Evolutionary conservation across 2,329 filamentous ascomycete species (phyloP).

Genomic region (Sporothrix curviconia): DNA sequence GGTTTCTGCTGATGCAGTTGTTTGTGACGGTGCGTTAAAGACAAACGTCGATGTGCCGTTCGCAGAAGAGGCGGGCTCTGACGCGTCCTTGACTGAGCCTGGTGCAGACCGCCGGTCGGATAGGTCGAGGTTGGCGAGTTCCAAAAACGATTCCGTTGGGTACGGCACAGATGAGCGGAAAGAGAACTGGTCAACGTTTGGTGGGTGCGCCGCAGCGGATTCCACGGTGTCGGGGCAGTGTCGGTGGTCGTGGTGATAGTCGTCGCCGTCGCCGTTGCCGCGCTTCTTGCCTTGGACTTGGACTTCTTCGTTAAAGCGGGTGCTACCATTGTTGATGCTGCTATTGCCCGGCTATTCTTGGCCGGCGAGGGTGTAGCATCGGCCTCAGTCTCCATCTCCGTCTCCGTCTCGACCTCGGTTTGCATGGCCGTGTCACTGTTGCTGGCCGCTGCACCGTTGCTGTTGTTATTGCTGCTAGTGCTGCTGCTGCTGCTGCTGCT

Average conservation of each 20-base stretch:
- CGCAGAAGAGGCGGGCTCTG: background rate
- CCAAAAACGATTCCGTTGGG: slow-evolving; percentile 52
- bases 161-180: slow-evolving; percentile 61
- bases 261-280: slow-evolving; percentile 14
- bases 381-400: slow-evolving; percentile 21
- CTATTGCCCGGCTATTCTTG: slow-evolving; percentile 25
- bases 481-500: background rate
- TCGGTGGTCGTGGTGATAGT: slow-evolving; percentile 6
- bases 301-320: background rate
- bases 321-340: slow-evolving; percentile 19
- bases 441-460: background rate
- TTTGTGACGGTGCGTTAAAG: slow-evolving; percentile 11
- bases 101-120: slow-evolving; percentile 40
- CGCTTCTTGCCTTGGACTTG: background rate
- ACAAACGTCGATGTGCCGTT: background rate
- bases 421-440: slow-evolving; percentile 1
- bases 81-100: slow-evolving; percentile 6
- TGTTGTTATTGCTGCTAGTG: too few relatives aligned
- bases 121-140: slow-evolving; percentile 54
- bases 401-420: background rate
- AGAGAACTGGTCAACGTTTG: slow-evolving; percentile 57
- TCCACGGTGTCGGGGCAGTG: background rate
- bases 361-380: slow-evolving; percentile 34
- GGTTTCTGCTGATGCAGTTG: slow-evolving; percentile 10
- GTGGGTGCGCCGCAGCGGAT: slow-evolving; percentile 38